phyloP scores from a whole-genome alignment of 2,329 filamentous ascomycete genomes.

The Chrysosporium queenslandicum region DNA sequence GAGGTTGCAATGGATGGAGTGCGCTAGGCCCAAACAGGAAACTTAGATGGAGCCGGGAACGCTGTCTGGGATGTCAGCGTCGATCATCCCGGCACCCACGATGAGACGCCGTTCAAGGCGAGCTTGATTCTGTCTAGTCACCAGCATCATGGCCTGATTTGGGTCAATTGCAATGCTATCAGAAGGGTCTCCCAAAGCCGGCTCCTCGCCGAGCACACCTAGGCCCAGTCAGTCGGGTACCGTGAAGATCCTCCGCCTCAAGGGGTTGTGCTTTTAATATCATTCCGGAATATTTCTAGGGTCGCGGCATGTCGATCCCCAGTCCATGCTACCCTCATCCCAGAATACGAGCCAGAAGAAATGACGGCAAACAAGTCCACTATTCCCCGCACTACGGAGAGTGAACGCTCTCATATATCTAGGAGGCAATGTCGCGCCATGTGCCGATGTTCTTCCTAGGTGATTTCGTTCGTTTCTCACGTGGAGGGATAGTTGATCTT shows the following conservation, averaged over 20 bases:
- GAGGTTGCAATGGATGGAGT: conserved; percentile 6
- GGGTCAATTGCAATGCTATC: too few relatives aligned
- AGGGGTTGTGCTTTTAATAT: too few relatives aligned
- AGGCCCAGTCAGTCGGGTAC: too few relatives aligned
- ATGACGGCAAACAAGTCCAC: neutral
- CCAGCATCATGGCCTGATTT: too few relatives aligned
- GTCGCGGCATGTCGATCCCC: neutral
- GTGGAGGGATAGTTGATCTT: neutral
- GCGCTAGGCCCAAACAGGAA: neutral
- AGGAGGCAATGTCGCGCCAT: neutral
- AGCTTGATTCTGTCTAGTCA: neutral
- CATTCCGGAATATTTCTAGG: neutral
- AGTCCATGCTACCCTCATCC: neutral
- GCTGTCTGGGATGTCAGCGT: neutral
- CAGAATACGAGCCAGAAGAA: neutral
- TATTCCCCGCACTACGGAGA: neutral
- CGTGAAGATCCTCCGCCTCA: too few relatives aligned
- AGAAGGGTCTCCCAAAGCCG: too few relatives aligned
- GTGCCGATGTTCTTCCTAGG: neutral
- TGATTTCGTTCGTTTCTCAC: neutral
- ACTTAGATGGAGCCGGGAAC: neutral
- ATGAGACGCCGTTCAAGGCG: neutral
- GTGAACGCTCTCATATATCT: neutral
- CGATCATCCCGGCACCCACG: neutral
- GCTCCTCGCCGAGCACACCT: too few relatives aligned